A percentile compares a stretch with the other conserved stretches of the same genome.
These are phyloP conservation scores for Pseudovirgaria hyperparasitica DNA, from an alignment of 2,329 filamentous ascomycete genomes.

Conservation along the genomic window DNA sequence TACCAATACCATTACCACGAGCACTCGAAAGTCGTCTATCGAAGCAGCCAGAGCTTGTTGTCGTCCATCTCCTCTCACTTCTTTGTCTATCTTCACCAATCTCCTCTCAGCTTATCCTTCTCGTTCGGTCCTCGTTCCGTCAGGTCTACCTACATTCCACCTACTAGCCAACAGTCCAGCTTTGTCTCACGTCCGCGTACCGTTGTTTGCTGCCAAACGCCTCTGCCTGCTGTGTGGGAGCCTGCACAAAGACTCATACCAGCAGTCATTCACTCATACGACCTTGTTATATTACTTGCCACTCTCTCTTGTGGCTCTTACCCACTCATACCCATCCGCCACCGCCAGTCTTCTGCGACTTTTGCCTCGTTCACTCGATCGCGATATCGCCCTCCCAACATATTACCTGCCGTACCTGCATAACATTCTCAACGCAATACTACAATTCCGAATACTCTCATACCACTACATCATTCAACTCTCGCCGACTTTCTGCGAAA, in stretches of 20 bases:
- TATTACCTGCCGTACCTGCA: slow-evolving; percentile 8
- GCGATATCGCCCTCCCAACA: slow-evolving; percentile 10
- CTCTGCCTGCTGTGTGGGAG: no score
- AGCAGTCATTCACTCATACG: slow-evolving; percentile 6
- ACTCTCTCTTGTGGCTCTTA: slow-evolving; percentile 9
- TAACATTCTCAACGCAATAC: slow-evolving; percentile 4
- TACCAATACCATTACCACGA: no score
- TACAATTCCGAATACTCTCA: slow-evolving; percentile 7
- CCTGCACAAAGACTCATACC: slow-evolving; percentile 11
- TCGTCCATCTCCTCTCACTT: no score
- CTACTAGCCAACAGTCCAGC: no score
- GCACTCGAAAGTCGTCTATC: no score
- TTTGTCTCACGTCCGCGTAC: no score
- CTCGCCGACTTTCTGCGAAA: slow-evolving; percentile 7
- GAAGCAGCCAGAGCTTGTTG: no score
- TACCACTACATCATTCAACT: slow-evolving; percentile 1
- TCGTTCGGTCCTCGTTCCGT: no score
- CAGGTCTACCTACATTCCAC: no score
- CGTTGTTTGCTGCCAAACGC: no score
- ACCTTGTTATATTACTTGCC: slow-evolving; percentile 8
- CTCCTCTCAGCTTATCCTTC: no score
- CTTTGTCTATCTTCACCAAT: no score
- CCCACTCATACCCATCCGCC: slow-evolving; percentile 3
- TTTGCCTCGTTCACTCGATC: slow-evolving; percentile 17
- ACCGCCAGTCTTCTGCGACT: slow-evolving; percentile 10